These are phyloP conservation scores for Colletotrichum sojae DNA, from an alignment of 2,329 filamentous ascomycete genomes.

Conservation along the genomic window DNA sequence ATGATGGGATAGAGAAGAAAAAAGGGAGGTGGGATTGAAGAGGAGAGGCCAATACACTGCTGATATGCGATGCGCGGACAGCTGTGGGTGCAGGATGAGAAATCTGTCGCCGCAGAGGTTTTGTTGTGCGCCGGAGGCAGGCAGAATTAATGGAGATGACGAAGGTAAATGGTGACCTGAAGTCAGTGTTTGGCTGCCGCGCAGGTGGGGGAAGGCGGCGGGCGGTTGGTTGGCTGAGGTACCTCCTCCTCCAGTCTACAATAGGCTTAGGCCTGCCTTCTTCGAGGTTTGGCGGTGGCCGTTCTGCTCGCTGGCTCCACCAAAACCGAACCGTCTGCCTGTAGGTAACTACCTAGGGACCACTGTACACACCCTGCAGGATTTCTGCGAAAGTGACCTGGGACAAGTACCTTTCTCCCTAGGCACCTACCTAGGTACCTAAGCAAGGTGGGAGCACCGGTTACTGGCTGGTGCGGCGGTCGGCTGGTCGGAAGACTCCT, in stretches of 20 bases:
- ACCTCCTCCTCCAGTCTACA: conserved; percentile 8
- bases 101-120: conserved; percentile 31
- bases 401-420: too few relatives aligned
- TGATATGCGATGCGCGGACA: conserved; percentile 22
- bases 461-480: conserved; percentile 13
- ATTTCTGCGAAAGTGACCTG: too few relatives aligned
- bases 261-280: conserved; percentile 4
- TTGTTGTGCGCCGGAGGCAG: conserved; percentile 37
- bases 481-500: conserved; percentile 15
- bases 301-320: conserved; percentile 17
- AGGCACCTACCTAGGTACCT: too few relatives aligned
- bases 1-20: not conserved
- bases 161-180: conserved; percentile 41
- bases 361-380: conserved; percentile 2
- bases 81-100: conserved; percentile 34
- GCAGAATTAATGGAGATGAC: conserved; percentile 42
- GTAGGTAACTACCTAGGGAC: conserved; percentile 1
- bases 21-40: not conserved
- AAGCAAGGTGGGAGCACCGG: not conserved
- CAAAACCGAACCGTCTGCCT: conserved; percentile 8
- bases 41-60: conserved; percentile 10
- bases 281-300: conserved; percentile 12
- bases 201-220: conserved; percentile 32
- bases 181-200: conserved; percentile 40
- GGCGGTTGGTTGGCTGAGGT: conserved; percentile 38